Evolutionary conservation across 139 green algal species (phyloP), one percentile per base, ranked within the genome.

Genomic region (Picochlorum sp.): DNA sequence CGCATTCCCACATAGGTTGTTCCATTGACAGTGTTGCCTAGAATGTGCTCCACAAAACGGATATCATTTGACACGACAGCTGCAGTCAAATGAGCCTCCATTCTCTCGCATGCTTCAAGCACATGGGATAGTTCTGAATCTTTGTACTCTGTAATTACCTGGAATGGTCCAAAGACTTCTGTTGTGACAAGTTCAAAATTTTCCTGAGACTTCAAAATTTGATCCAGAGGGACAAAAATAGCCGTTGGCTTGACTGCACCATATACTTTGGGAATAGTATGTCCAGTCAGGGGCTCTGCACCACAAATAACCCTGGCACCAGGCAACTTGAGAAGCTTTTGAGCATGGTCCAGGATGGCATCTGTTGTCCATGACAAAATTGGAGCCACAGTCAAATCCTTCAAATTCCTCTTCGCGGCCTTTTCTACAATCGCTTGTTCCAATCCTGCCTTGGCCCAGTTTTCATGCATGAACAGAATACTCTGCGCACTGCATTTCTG

Each of bases 401-500:
- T 45, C 58, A 98, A 72, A 49, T 78, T 83, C 45, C 92, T 82
- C 15, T 34, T 61, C 4, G 62, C 62, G 0, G 90, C 90, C 4
- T 68, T 63, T 41, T 73, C 62, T 16, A 70, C 71, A 34, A 97
- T 62, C 58, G 78, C 79, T 13, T 91, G 77, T 30, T 90, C 62
- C 51, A 98, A 61, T 1, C 86, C 74, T n/a, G 71, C 75, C 32
- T 74, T 41, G 2, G 38, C 55, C 80, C 78, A 85, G 57, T 79
- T 75, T 54, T 82, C 77, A 83, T 98, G 92, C 75, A 90, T 83
- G 75, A 98, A 95, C 23, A 98, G 77, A 20, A 98, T 92, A 63
- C 78, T 91, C 82, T 97, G 90, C n/a, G 92, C 92, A 34, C 78
- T 91, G 83, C 92, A 98, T 80, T 98, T 98, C 76, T 98, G 92